Evolutionary conservation across 2,329 filamentous ascomycete species (phyloP), one percentile per base, ranked within the genome.

Genomic region (Pseudogymnoascus sp.): DNA sequence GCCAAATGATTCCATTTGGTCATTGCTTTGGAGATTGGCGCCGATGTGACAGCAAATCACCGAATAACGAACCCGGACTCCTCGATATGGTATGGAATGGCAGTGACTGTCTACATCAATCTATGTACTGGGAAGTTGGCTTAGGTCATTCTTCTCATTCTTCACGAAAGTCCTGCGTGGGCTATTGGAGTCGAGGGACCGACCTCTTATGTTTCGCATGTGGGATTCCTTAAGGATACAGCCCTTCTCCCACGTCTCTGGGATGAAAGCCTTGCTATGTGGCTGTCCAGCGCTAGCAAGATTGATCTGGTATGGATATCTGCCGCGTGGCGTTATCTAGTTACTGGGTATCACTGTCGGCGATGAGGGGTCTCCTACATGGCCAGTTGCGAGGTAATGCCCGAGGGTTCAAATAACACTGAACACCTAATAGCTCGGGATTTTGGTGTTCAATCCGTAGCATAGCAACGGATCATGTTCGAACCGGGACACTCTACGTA

Each of bases 51-150:
- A 63, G 57, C 39, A 36, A 18, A 5, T 65, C 63, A 58, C 62
- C 4, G 66, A 69, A 1, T 67, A 16, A 20, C 28, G 28, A 54
- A 14, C 47, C 47, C 20, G 11, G 28, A 4, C 20, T 50, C 12
- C 9, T 33, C 6, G 9, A 14, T 33, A 18, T 8, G n/a, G 11
- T 54, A 33, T 12, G 2, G 14, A 14, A 14, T 33, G 9, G 47
- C 9, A 33, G 16, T 33, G 47, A 20, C 47, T 54, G 2, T 47
- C 41, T 6, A 2, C 43, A 8, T n/a, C 8, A 30, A 25, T 20
- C 12, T 7, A 30, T 50, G 20, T 22, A 12, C 4, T 50, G 2
- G 4, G 25, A 18, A 8, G 14, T 33, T 2, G 7, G 28, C 28
- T 18, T 33, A n/a, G 25, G 25, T n/a, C n/a, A 33, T 16, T 30